These are phyloP conservation scores for Colletotrichum theobromicola DNA, from an alignment of 2,329 filamentous ascomycete genomes.

Conservation along the genomic window DNA sequence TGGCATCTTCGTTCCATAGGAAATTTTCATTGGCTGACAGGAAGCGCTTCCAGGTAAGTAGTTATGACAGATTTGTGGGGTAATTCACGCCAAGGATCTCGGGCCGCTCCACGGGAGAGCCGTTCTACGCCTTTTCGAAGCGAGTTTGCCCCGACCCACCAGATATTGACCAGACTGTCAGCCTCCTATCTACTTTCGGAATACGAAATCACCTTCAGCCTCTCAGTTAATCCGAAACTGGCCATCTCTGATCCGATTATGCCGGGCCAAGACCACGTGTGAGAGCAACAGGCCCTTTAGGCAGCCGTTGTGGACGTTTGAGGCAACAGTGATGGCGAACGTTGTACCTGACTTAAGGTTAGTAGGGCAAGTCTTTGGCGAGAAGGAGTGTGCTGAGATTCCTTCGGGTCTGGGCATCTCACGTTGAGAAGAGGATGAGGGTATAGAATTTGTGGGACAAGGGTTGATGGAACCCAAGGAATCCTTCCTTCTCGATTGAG, in stretches of 20 bases:
- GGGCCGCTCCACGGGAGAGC: not conserved
- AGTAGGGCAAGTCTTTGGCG: not conserved
- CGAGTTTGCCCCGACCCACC: not conserved
- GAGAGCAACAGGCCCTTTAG: not conserved
- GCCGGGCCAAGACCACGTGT: not conserved
- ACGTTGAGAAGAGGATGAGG: not conserved
- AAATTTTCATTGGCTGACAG: not conserved
- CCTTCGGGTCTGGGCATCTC: not conserved
- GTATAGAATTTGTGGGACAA: not conserved
- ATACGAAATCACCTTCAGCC: not conserved
- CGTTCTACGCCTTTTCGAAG: not conserved
- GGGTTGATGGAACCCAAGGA: not conserved
- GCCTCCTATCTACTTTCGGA: not conserved
- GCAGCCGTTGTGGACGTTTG: not conserved
- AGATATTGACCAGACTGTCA: not conserved
- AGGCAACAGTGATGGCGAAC: accelerated
- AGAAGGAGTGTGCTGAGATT: not conserved
- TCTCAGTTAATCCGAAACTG: not conserved
- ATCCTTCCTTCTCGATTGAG: not conserved
- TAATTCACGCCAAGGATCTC: not conserved
- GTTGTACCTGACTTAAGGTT: not conserved
- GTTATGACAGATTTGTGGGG: not conserved
- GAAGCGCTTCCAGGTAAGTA: not conserved
- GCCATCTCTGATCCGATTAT: not conserved
- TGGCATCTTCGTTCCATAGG: not conserved